Conservation (phyloP, 371 early-diverging fungal species). For the Smittium culicis region DNA sequence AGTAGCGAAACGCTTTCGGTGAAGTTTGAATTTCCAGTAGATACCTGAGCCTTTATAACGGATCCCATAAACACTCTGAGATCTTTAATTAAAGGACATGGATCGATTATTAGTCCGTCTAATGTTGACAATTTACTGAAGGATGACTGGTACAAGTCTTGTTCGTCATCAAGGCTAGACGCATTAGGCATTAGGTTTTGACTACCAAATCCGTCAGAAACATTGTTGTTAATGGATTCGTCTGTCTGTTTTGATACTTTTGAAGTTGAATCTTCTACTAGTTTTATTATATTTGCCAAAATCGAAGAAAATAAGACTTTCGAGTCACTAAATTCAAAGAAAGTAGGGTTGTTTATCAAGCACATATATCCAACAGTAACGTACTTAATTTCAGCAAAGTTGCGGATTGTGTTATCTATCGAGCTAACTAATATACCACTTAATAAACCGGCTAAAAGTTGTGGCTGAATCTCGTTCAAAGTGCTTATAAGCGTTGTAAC, state of each 20-base stretch:
- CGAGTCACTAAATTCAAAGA: not conserved
- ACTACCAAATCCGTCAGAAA: not conserved
- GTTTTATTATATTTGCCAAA: not conserved
- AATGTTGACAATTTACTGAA: not conserved
- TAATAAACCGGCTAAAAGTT: not conserved
- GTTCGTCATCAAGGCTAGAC: not conserved
- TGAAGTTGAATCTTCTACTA: not conserved
- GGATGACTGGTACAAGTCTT: not conserved
- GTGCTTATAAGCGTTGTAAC: not conserved
- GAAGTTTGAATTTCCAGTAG: not conserved
- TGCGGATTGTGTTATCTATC: not conserved
- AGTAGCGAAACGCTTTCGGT: not conserved
- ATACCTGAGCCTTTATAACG: not conserved
- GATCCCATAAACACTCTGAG: not conserved
- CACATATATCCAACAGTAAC: constrained; percentile 1
- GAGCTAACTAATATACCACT: not conserved
- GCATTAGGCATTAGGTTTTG: not conserved
- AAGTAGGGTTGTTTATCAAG: not conserved
- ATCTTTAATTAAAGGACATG: not conserved
- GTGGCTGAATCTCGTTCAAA: not conserved
- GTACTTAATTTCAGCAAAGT: not conserved
- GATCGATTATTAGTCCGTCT: not conserved
- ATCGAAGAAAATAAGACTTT: not conserved
- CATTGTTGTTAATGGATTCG: not conserved
- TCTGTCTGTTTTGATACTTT: not conserved